Base-by-base conservation (phyloP, 208 protist genomes). In the Wallacemonas sp. region DNA sequence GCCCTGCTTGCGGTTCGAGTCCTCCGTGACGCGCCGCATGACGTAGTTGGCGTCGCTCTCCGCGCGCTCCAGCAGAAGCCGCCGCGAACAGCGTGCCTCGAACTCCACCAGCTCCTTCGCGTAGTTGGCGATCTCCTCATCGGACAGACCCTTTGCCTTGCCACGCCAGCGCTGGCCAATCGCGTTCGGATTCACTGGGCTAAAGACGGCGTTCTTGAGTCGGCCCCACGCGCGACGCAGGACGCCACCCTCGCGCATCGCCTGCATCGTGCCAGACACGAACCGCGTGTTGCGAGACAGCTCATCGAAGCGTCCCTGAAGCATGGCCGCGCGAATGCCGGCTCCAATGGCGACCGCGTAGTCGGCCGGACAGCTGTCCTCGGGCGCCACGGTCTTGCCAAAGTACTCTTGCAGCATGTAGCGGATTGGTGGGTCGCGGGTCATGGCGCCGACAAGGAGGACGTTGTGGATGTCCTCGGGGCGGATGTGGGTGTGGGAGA, bases 91-190 rank as follows among this genome's bases (percentile, higher is more conserved):
- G 17, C 78, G 65, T n/a, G 87, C 85, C 69, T 96, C 90, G 63
- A 96, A 96, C 74, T 96, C 76, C 23, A 96, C 90, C 19, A 96
- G 75, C 73, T 96, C 87, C 76, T 93, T 93, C 46, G 90, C 90
- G 65, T 96, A 96, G 67, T 88, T 78, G 17, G 85, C 67, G 47
- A 96, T 96, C 44, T 96, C 90, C 12, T 94, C 81, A 43, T 96
- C 85, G 29, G 74, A 80, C 3, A 96, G 72, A 0, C 90, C 90
- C 47, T 79, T 78, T 14, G 85, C 87, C 24, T 76, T 72, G 14
- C 90, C 90, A 26, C 90, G 83, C 88, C 90, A 96, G 16, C 85
- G 87, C 76, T 88, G 81, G 8, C 90, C 90, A 74, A 96, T 92
- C 17, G 86, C 87, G 58, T 95, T 95, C 8, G 90, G 87, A 65